These are phyloP conservation scores for Colletotrichum orbiculare DNA, from an alignment of 2,329 filamentous ascomycete species.

Conservation along the genomic window DNA sequence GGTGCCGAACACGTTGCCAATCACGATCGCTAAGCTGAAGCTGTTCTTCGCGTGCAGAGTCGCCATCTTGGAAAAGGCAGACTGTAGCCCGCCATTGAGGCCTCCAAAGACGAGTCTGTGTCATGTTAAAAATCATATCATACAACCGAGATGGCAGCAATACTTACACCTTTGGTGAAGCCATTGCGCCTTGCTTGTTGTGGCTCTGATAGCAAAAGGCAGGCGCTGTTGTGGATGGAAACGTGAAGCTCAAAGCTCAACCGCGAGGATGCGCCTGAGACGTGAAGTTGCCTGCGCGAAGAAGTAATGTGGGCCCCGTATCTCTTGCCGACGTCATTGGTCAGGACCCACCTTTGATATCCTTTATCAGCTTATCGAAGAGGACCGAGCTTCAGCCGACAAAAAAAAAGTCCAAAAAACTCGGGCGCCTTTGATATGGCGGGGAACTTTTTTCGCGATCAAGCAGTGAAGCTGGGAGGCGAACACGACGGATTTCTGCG, in stretches of 20 bases:
- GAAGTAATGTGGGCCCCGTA: constrained; percentile 26
- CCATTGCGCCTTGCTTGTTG: constrained; percentile 60
- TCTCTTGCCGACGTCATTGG: constrained; percentile 11
- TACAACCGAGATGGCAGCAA: background rate
- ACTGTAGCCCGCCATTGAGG: constrained; percentile 80
- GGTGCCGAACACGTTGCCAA: constrained; percentile 82
- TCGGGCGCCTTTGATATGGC: constrained; percentile 27
- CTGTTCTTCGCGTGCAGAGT: constrained; percentile 86
- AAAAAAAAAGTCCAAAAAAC: constrained; percentile 40
- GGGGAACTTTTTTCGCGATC: constrained; percentile 36
- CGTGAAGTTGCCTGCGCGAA: constrained; percentile 30
- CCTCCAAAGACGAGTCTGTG: constrained; percentile 82
- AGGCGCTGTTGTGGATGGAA: constrained; percentile 18
- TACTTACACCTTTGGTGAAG: background rate
- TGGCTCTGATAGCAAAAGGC: constrained; percentile 21
- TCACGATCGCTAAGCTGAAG: constrained; percentile 86
- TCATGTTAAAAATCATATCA: constrained; percentile 31
- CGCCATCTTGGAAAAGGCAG: constrained; percentile 83
- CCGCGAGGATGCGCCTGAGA: no score
- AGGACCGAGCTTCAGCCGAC: constrained; percentile 24
- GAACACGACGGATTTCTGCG: constrained; percentile 32
- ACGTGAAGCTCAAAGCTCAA: constrained; percentile 5
- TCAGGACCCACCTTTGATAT: background rate
- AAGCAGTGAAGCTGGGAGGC: constrained; percentile 38
- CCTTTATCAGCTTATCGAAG: constrained; percentile 38